Evolutionary conservation across 2,329 filamentous ascomycete species (phyloP).

Genomic region (Microdochium nivale): DNA sequence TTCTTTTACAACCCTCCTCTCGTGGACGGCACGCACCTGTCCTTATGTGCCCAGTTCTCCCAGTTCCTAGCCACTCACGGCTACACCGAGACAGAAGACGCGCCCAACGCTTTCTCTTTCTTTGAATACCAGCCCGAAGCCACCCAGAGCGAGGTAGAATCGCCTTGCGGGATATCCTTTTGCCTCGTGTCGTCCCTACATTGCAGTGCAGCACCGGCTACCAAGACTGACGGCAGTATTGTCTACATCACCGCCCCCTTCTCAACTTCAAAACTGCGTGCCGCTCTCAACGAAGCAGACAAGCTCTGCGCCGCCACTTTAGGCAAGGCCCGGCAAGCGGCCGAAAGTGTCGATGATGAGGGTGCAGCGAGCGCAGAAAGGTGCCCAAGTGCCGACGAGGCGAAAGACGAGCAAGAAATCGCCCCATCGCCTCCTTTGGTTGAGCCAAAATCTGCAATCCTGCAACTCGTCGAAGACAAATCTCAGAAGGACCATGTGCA

Average conservation of each 20-base stretch:
- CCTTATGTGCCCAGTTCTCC: neutral
- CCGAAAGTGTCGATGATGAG: neutral
- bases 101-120: neutral
- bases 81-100: neutral
- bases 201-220: neutral
- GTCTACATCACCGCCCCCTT: slow-evolving; percentile 3
- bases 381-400: neutral
- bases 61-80: neutral
- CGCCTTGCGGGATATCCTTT: neutral
- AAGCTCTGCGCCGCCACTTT: neutral
- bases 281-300: slow-evolving; percentile 2
- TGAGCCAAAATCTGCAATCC: neutral
- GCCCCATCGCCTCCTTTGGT: neutral
- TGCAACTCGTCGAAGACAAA: neutral
- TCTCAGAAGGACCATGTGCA: neutral
- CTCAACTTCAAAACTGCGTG: slow-evolving; percentile 1
- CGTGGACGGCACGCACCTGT: neutral
- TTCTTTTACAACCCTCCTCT: neutral
- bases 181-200: neutral
- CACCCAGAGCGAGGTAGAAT: neutral
- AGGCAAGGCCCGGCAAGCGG: neutral
- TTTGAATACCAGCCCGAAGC: neutral
- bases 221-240: neutral
- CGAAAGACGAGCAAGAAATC: neutral
- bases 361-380: neutral